phyloP scores from a whole-genome alignment of 2,329 filamentous ascomycete species.

The Pseudogymnoascus sp. region DNA sequence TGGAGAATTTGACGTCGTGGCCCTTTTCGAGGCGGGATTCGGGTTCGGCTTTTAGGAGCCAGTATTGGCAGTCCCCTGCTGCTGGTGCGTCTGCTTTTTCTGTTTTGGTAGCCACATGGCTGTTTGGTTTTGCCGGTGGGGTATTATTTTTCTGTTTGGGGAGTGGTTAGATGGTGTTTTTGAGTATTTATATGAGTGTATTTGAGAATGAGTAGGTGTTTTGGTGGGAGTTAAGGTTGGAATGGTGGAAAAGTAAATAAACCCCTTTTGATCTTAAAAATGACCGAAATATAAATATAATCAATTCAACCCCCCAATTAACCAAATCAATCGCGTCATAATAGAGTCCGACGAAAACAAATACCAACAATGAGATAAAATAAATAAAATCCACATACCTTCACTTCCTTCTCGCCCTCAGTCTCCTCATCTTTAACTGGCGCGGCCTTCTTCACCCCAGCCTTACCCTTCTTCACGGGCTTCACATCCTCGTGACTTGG shows the following conservation, averaged over 20 bases:
- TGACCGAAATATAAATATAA: not conserved
- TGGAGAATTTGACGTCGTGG: conserved; percentile 84
- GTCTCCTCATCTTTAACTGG: conserved; percentile 35
- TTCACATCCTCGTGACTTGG: not conserved
- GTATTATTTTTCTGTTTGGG: no score
- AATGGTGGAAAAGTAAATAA: no score
- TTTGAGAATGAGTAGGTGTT: no score
- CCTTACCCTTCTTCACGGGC: conserved; percentile 33
- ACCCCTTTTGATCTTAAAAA: not conserved
- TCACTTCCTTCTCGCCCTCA: not conserved
- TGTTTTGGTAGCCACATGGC: no score
- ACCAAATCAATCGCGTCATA: not conserved
- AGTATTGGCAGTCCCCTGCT: conserved; percentile 44
- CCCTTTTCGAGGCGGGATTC: conserved; percentile 81
- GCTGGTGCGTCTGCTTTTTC: conserved; percentile 3
- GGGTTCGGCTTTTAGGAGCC: conserved; percentile 84
- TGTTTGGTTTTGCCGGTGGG: no score
- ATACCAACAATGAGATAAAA: no score
- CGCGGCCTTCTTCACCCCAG: conserved; percentile 35
- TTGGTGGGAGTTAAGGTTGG: no score
- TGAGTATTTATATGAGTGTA: no score
- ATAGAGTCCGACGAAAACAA: not conserved
- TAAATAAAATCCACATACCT: not conserved
- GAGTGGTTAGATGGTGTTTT: no score
- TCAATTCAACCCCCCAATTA: no score